phyloP scores from a whole-genome alignment of 2,329 filamentous ascomycete genomes.

The Colletotrichum sublineola region DNA sequence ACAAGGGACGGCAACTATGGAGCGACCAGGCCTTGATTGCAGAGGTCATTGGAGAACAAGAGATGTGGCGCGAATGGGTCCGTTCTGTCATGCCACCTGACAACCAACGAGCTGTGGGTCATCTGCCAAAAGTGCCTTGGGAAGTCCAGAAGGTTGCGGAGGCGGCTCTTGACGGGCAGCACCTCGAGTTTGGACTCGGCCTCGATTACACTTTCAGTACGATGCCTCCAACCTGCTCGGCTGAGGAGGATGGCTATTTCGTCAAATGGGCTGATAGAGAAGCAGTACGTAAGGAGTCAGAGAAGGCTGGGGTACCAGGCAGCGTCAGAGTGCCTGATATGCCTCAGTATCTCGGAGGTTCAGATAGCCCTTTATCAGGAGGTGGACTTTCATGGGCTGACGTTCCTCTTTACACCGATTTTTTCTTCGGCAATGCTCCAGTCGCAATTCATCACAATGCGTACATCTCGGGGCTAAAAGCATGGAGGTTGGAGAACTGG shows the following conservation, averaged over 20 bases:
- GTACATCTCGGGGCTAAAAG: conserved; percentile 49
- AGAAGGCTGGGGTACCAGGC: conserved; percentile 49
- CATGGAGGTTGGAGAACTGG: conserved; percentile 49
- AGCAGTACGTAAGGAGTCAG: conserved; percentile 45
- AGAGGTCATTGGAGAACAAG: conserved; percentile 55
- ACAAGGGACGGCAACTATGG: conserved; percentile 52
- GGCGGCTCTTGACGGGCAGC: conserved; percentile 45
- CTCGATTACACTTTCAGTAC: conserved; percentile 55
- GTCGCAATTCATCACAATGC: conserved; percentile 54
- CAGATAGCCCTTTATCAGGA: conserved; percentile 38
- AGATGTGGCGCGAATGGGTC: conserved; percentile 53
- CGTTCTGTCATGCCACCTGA: conserved; percentile 43
- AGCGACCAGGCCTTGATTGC: conserved; percentile 54
- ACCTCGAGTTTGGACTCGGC: conserved; percentile 55
- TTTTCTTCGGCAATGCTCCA: conserved; percentile 52
- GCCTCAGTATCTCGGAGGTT: conserved; percentile 46
- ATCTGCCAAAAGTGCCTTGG: conserved; percentile 14
- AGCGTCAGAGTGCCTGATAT: conserved; percentile 46
- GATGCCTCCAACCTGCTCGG: conserved; percentile 52
- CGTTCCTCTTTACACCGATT: conserved; percentile 52
- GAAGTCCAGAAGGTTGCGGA: conserved; percentile 46
- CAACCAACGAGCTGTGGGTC: not conserved
- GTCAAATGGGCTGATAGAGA: conserved; percentile 46
- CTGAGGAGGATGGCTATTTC: conserved; percentile 53
- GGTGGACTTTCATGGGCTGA: conserved; percentile 45